Base-by-base conservation (phyloP, 129 eudicot genomes). In the Apium graveolens region DNA sequence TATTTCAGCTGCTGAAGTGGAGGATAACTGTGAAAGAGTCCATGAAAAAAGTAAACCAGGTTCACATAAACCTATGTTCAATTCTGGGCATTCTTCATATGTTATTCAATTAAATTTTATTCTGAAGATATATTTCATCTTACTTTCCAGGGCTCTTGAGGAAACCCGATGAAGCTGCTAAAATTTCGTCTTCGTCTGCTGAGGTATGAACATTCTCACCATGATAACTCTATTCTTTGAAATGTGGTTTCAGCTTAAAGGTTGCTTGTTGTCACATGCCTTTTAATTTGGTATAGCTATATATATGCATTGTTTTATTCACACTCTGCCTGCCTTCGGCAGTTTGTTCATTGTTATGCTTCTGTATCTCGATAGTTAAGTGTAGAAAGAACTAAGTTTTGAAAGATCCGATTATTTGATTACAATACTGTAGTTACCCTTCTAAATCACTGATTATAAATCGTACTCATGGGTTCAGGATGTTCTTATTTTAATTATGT, bases 121-220 rank as follows among this genome's bases (percentile, higher is more conserved):
- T 76, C 11, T 41, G 11, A 41, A 27, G 16, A 12, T 65, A 16
- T n/a, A 38, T 2, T 31, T 42, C 24, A 29, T 39, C 32, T 44
- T 44, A 49, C 29, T 72, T 62, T 24, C 68, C 51, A 77, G 84
- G 80, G 63, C 41, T 39, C 74, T 5, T 70, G 78, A 65, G 60
- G 11, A 74, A 78, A 62, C 62, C 48, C 38, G 76, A 35, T n/a
- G 10, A 31, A 79, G 78, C 77, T 71, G 62, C 45, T 77, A 82
- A 83, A 77, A 62, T 5, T 34, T 46, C 73, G 26, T 62, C 68
- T 44, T 60, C 79, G 49, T 68, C 77, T n/a, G 53, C 82, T n/a
- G 81, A 84, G 90, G 88, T 87, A 82, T 55, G 80, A 29, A 1
- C 53, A 32, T 73, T 41, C n/a, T n/a, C n/a, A n/a, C n/a, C 12